These are phyloP conservation scores for Terfezia claveryi DNA, from an alignment of 495 filamentous ascomycete species.

Conservation along the genomic window DNA sequence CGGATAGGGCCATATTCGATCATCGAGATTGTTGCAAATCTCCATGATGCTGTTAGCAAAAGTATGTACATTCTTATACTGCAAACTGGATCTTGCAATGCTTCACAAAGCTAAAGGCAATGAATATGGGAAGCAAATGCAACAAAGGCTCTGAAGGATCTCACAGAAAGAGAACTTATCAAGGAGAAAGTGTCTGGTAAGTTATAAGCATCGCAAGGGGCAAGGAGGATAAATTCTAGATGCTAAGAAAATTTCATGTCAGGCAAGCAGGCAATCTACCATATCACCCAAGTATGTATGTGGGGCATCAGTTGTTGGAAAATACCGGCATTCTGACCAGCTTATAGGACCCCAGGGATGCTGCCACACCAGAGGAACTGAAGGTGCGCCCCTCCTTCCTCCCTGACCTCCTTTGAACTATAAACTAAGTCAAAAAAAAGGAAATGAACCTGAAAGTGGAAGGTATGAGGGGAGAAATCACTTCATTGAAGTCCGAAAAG, in stretches of 20 bases:
- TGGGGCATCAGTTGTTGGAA: background rate
- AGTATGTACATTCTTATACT: constrained; percentile 3
- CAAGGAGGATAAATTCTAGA: background rate
- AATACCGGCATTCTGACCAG: background rate
- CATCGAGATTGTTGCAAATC: constrained; percentile 17
- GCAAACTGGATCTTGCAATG: too few relatives aligned
- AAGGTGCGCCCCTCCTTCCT: background rate
- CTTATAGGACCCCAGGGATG: constrained; percentile 14
- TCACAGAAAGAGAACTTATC: background rate
- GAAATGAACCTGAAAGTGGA: constrained; percentile 12
- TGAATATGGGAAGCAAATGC: background rate
- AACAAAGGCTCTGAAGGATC: background rate
- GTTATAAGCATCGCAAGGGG: too few relatives aligned
- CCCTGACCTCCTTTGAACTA: too few relatives aligned
- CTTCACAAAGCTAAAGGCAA: too few relatives aligned
- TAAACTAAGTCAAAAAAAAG: too few relatives aligned
- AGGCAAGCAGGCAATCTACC: constrained; percentile 19
- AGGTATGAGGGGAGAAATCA: constrained; percentile 7
- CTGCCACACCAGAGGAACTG: constrained; percentile 13
- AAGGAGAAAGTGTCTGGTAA: background rate
- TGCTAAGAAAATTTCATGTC: constrained; percentile 15
- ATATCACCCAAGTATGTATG: constrained; percentile 11
- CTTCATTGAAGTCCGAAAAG: constrained; percentile 8
- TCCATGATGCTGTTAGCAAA: constrained; percentile 20
- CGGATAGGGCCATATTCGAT: constrained; percentile 14